Percentiles rank a stretch among this genome's conserved stretches.
These are phyloP conservation scores for Trametes versicolor DNA, from an alignment of 1,284 basidiomycete species.

Conservation along the genomic window DNA sequence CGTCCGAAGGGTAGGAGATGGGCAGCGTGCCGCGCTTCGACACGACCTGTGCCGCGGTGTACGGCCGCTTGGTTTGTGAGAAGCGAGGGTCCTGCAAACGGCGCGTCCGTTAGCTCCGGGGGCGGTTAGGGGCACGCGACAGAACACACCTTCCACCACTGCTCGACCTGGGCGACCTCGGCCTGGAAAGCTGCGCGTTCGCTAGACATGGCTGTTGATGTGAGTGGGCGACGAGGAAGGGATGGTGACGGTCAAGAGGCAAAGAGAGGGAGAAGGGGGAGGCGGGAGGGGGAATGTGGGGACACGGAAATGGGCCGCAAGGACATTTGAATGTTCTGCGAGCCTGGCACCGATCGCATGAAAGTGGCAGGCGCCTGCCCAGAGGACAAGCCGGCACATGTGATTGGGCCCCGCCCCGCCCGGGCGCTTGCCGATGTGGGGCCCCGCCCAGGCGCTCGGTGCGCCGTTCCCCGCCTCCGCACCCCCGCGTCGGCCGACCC, in stretches of 20 bases:
- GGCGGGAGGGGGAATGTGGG: conserved; percentile 22
- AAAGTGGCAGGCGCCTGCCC: conserved; percentile 17
- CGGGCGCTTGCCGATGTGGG: conserved; percentile 25
- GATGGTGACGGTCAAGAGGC: background rate
- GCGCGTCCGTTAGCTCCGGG: conserved; percentile 5
- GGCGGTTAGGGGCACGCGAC: conserved; percentile 2
- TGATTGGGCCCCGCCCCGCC: conserved; percentile 24
- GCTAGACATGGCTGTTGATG: conserved; percentile 53
- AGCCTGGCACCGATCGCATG: conserved; percentile 31
- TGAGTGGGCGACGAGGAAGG: background rate
- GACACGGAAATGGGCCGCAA: conserved; percentile 21
- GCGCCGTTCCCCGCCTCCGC: conserved; percentile 27
- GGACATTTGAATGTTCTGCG: conserved; percentile 28
- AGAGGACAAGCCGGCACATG: conserved; percentile 26
- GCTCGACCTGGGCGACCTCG: conserved; percentile 60
- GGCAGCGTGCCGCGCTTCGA: conserved; percentile 92
- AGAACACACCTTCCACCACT: conserved; percentile 88
- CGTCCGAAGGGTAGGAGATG: conserved; percentile 88
- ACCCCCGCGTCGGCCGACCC: conserved; percentile 30
- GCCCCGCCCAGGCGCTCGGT: conserved; percentile 32
- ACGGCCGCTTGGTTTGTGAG: conserved; percentile 86
- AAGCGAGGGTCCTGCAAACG: conserved; percentile 82
- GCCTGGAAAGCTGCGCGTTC: conserved; percentile 56
- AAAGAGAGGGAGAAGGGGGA: conserved; percentile 8
- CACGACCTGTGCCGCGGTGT: conserved; percentile 93